Evolutionary conservation across 202 grass and related monocot species (phyloP), one percentile per base, ranked within the genome.

Genomic region (Elaeis oleifera): DNA sequence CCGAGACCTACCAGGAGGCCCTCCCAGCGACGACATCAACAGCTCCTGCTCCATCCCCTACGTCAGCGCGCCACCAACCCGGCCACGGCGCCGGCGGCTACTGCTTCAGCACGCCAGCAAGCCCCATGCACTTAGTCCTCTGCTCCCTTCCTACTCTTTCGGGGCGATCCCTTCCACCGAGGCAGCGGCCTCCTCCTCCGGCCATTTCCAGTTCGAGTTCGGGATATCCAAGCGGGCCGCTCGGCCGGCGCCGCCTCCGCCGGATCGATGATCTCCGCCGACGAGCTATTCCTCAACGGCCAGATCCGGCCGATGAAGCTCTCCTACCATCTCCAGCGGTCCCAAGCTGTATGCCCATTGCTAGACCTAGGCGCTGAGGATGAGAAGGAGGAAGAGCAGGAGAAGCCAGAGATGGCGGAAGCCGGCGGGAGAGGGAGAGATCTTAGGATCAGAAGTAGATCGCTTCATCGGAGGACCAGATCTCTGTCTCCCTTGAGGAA

Each of bases 21-120:
- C 31, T 13, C 48, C 29, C 24, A 16, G 13, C 64, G 50, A 19
- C 50, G 87, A 91, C 69, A 64, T 81, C 61, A 83, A 90, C 83
- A 89, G 82, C 74, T 68, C 77, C 50, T 89, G 79, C 79, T 91
- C 82, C 71, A 91, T 84, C n/a, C 87, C 84, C 6, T 83, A 83
- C 71, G 92, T 83, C 64, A 89, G 80, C 75, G 81, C 84, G 9
- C 82, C 80, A 0, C 87, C 88, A 88, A 56, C 88, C 94, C 1
- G 82, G 80, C 4, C 78, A 82, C 0, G 58, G 78, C 14, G 80
- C 66, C 11, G 82, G 86, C n/a, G 83, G 94, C 0, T 94, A 89
- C 67, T 94, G 89, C 83, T 99, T 94, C 85, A 99, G 94, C 64
- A 85, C 82, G n/a, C 94, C 94, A 5, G 88, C 94, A 1, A 99